Evolutionary conservation across 2,329 filamentous ascomycete genomes (phyloP), one percentile per base, ranked within the genome.

Genomic region (Fusarium sp.): DNA sequence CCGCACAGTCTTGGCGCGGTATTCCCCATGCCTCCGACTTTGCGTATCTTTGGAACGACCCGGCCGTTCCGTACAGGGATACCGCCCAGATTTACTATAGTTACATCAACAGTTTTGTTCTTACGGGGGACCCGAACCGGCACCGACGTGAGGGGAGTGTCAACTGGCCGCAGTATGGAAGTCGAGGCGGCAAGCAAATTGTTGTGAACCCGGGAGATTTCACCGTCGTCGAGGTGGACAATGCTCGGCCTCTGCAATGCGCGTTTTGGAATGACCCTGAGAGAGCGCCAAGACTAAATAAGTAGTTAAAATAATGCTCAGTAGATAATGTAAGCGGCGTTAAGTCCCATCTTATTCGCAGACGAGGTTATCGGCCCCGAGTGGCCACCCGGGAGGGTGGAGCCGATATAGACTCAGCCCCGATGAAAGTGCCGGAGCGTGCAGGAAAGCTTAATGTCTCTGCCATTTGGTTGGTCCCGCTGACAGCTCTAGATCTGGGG

Each of bases 401-500:
- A 31, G 47, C 47, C 47, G 47, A 29, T 11, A 11, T 8, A 16
- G 22, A 47, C 42, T 47, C 42, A 27, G 42, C 42, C 27, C 47
- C 47, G 47, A 27, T 11, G 45, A 52, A 31, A 27, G 18, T 52
- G 18, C 47, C 27, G 24, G 47, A 52, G 27, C 18, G 7, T 52
- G 47, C 47, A 52, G 47, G 10, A 27, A 31, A n/a, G 10, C 24
- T 29, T 13, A 52, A 29, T 52, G 1, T 52, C 27, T 13, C 3
- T n/a, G 52, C 13, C 52, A 34, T 56, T 20, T 35, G 52, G 31
- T 35, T 35, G 52, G 52, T 56, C 31, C 18, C 29, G 20, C 50
- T 31, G 31, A 56, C 1, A 22, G 4, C 27, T 34, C 0, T 45
- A 61, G 63, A 71, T 73, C 71, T 11, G 71, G 71, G 71, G 70